Base-by-base conservation (phyloP, 352 stramenopile species). In the Phytophthora crassamura region DNA sequence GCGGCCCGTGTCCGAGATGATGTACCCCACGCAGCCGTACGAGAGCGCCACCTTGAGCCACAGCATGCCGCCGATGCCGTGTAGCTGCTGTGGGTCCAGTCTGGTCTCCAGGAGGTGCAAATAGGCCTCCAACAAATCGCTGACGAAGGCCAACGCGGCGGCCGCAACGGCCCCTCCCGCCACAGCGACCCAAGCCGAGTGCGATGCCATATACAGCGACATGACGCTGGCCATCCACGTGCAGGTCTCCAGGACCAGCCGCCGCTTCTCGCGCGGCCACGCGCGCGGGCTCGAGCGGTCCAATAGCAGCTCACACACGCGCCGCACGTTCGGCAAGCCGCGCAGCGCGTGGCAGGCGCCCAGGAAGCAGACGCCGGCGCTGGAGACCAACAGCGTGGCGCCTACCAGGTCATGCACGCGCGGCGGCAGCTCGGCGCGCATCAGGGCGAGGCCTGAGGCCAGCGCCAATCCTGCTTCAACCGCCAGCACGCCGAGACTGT, bases 201-300 rank as follows among this genome's bases (percentile, higher is more conserved):
- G 81, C 39, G 75, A 86, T 5, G 68, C 57, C 42, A 64, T 86
- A 68, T 92, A 94, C 51, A 86, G 83, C 47, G 77, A 89, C 70
- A 84, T 72, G 8, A 95, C 82, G 10, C 76, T 78, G 14, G 78
- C 80, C 52, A 91, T 82, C 84, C 84, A 95, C 10, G 77, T 88
- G 53, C 74, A 93, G 15, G 85, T 70, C 43, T 95, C 84, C 6
- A 94, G 48, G 25, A 93, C 78, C 34, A 88, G 67, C 18, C 83
- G 71, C n/a, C 81, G 54, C 41, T 76, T 77, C 45, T 91, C 83
- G 41, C 71, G 47, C 8, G 72, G 55, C 80, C 83, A 90, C 15
- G 72, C 71, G 15, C 82, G 63, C 39, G 75, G 80, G 46, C 78
- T 80, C 7, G 80, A 79, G 39, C 86, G 80, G 35, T 77, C 72